Evolutionary conservation across 192 early-diverging fungal genomes (phyloP).

Genomic region (Backusella morwellensis): DNA sequence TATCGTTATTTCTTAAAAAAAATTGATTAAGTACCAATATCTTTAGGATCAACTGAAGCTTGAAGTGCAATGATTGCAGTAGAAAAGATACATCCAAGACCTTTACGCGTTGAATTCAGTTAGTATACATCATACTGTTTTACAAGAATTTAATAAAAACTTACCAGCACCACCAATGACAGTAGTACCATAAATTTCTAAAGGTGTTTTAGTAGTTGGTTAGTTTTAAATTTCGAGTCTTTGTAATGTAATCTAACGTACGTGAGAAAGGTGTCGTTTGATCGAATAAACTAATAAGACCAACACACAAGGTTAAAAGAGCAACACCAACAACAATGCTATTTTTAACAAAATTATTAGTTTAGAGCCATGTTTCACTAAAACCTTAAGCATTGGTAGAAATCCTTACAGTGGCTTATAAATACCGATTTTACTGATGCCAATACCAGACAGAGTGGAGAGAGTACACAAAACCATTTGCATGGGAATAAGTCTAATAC

Average conservation of each 20-base stretch:
- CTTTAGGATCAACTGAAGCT: slow-evolving; percentile 28
- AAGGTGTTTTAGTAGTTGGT: neutral
- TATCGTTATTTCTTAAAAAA: neutral
- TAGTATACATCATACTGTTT: neutral
- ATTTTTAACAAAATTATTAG: slow-evolving; percentile 11
- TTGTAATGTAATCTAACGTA: neutral
- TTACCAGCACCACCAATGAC: slow-evolving; percentile 23
- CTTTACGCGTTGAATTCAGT: neutral
- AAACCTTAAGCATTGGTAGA: neutral
- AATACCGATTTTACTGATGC: slow-evolving; percentile 20
- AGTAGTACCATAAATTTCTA: slow-evolving; percentile 27
- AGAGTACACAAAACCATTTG: slow-evolving; percentile 23
- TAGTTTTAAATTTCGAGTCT: neutral
- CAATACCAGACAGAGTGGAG: slow-evolving; percentile 20
- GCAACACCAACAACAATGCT: slow-evolving; percentile 52
- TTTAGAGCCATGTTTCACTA: neutral
- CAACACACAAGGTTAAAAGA: slow-evolving; percentile 59
- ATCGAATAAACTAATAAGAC: slow-evolving; percentile 63
- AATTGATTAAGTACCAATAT: slow-evolving; percentile 22
- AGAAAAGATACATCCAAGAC: slow-evolving; percentile 31
- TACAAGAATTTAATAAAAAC: neutral
- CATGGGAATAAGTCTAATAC: slow-evolving; percentile 41
- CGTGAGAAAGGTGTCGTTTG: slow-evolving; percentile 19
- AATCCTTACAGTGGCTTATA: slow-evolving; percentile 26
- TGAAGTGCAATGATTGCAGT: slow-evolving; percentile 37